phyloP scores from a whole-genome alignment of 768 basidiomycete genomes.

The Rhizopogon roseolus region DNA sequence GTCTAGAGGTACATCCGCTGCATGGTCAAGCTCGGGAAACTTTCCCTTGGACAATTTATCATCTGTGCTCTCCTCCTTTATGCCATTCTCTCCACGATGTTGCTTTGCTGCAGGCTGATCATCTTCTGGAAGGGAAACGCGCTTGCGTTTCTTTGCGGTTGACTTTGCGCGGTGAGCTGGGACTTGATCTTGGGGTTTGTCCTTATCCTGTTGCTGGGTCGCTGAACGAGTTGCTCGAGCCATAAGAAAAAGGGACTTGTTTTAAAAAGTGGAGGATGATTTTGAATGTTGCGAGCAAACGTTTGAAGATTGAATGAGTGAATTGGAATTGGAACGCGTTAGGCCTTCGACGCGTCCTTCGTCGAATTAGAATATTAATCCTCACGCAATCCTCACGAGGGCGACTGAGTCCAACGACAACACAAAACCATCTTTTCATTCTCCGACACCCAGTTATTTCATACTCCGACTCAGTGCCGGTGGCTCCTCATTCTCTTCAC shows the following conservation, averaged over 20 bases:
- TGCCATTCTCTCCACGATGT: constrained; percentile 32
- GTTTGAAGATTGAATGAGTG: constrained; percentile 20
- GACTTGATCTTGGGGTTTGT: constrained; percentile 20
- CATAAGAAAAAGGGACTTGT: constrained; percentile 36
- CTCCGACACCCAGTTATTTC: constrained; percentile 19
- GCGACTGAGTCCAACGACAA: not conserved
- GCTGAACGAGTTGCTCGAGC: constrained; percentile 75
- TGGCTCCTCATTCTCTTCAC: constrained; percentile 17
- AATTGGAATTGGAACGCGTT: constrained; percentile 17
- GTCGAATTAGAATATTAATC: constrained; percentile 15
- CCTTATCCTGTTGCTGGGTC: constrained; percentile 35
- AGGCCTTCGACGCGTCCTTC: constrained; percentile 15
- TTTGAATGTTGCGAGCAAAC: constrained; percentile 9
- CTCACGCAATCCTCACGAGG: constrained; percentile 6
- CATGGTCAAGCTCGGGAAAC: constrained; percentile 26
- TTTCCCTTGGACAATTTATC: constrained; percentile 13
- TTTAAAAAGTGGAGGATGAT: constrained; percentile 4
- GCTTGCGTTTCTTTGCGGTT: constrained; percentile 65
- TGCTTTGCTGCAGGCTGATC: constrained; percentile 50
- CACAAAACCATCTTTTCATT: constrained; percentile 12
- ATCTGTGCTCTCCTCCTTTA: constrained; percentile 30
- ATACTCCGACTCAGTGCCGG: constrained; percentile 13
- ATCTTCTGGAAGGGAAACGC: constrained; percentile 40
- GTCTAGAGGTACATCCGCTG: constrained; percentile 45
- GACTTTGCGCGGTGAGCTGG: constrained; percentile 24